Evolutionary conservation across 805 yeast genomes (phyloP).

Genomic region (Candida mattraensis): DNA sequence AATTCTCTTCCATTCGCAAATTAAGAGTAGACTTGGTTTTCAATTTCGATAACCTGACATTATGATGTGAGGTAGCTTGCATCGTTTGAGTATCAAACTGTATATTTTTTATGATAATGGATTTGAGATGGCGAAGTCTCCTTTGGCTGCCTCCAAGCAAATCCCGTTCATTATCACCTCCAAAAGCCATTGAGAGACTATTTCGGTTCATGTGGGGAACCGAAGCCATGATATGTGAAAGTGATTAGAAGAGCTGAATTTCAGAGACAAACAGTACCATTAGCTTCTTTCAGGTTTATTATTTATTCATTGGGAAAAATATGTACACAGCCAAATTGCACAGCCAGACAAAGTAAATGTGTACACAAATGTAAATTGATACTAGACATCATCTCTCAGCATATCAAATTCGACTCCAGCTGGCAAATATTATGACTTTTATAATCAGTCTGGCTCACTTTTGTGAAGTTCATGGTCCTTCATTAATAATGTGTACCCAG

Average conservation of each 20-base stretch:
- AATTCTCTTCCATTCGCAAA: background rate
- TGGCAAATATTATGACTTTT: slow-evolving; percentile 33
- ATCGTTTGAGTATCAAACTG: slow-evolving; percentile 5
- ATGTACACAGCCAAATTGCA: background rate
- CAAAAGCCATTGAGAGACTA: slow-evolving; percentile 1
- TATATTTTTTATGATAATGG: slow-evolving; percentile 20
- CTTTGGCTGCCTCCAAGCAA: slow-evolving; percentile 17
- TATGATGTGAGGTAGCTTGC: background rate
- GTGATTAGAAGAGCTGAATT: too few species aligned
- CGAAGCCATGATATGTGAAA: slow-evolving; percentile 21
- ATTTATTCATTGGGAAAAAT: background rate
- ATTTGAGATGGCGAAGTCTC: slow-evolving; percentile 29
- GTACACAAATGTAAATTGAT: too few species aligned
- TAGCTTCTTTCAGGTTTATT: too few species aligned
- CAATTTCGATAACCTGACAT: slow-evolving; percentile 3
- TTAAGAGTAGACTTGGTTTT: slow-evolving; percentile 15
- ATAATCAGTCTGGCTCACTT: slow-evolving; percentile 66
- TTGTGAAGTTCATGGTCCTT: slow-evolving; percentile 78
- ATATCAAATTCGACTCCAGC: too few species aligned
- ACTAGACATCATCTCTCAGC: too few species aligned
- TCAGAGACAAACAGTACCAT: too few species aligned
- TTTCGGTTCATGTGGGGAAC: slow-evolving; percentile 19
- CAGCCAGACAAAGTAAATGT: too few species aligned
- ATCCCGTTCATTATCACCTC: slow-evolving; percentile 4
- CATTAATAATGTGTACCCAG: slow-evolving; percentile 64